Base-by-base conservation (phyloP, 1,284 basidiomycete species). In the Apiotrichum siamense region DNA sequence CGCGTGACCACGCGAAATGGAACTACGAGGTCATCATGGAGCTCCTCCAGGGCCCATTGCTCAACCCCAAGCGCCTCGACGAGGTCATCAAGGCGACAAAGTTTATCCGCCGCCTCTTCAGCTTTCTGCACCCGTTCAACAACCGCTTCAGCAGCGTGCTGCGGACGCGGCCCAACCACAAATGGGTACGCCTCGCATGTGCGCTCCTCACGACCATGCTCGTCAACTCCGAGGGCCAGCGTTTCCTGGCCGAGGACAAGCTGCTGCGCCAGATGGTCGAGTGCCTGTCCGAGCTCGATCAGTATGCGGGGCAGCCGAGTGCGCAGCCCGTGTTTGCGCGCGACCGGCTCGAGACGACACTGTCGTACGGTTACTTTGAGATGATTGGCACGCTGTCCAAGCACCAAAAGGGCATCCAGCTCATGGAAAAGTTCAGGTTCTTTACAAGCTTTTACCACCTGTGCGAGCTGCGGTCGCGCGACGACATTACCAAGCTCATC, bases 371-470 rank as follows among this genome's bases (percentile, higher is more conserved):
- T 0, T 98, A 98, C 71, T 84, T 99, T 58, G 92, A 97, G 66
- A 92, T 99, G 85, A 79, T 99, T 2, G 93, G 93, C 3, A 85
- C 83, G 1, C 77, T 98, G 37, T 94, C 88, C 72, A 88, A 86
- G 64, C 82, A 85, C 55, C 80, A 83, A 26, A 88, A 96, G 47
- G 96, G 96, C 13, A 81, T 94, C 24, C 86, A 89, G 90, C 75
- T 98, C 18, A 76, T 98, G 69, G 90, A 94, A 70, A 87, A 88
- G 64, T 87, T 87, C 74, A 89, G 88, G 64, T 81, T 97, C 35
- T 98, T 97, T 70, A 96, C 93, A 0, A 86, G 88, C 0, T 88
- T 98, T 67, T 97, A 98, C 65, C 89, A 92, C 63, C 75, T 98
- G 26, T 90, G 86, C 67, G 93, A 97, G 67, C 77, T 97, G 44